phyloP scores from a whole-genome alignment of 2,329 filamentous ascomycete genomes.

The Colletotrichum gigasporum region DNA sequence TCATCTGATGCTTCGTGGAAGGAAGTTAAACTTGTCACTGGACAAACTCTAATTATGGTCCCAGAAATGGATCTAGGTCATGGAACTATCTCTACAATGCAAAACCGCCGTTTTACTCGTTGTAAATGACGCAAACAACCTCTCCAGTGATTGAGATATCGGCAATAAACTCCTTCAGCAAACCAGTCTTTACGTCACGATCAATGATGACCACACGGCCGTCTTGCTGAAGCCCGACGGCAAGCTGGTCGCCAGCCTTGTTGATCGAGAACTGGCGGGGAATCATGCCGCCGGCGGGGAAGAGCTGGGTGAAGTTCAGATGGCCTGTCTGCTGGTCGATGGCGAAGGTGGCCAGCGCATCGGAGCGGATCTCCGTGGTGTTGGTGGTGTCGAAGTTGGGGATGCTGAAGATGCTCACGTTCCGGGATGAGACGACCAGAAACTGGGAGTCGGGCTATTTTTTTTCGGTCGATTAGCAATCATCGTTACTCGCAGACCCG shows the following conservation, averaged over 20 bases:
- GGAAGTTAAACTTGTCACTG: no score
- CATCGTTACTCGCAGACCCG: no score
- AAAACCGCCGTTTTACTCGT: constrained; percentile 43
- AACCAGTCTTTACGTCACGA: constrained; percentile 67
- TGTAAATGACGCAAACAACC: constrained; percentile 57
- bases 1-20: no score
- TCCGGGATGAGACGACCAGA: constrained; percentile 74
- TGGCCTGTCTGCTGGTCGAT: constrained; percentile 62
- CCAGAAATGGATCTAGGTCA: no score
- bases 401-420: constrained; percentile 62
- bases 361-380: constrained; percentile 57
- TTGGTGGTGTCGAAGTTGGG: constrained; percentile 50
- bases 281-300: constrained; percentile 68
- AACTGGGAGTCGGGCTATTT: constrained; percentile 65
- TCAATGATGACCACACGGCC: constrained; percentile 68
- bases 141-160: constrained; percentile 52
- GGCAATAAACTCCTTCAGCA: constrained; percentile 58
- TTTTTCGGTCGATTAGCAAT: no score
- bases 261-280: constrained; percentile 77
- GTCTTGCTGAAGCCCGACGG: constrained; percentile 72
- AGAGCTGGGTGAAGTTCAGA: constrained; percentile 64
- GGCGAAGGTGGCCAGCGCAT: constrained; percentile 70
- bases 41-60: no score
- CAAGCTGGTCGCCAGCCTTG: constrained; percentile 68
- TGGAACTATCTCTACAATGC: no score